Conservation (phyloP, 225 moss, liverwort and hornwort genomes). For the Pseudoscleropodium purum region DNA sequence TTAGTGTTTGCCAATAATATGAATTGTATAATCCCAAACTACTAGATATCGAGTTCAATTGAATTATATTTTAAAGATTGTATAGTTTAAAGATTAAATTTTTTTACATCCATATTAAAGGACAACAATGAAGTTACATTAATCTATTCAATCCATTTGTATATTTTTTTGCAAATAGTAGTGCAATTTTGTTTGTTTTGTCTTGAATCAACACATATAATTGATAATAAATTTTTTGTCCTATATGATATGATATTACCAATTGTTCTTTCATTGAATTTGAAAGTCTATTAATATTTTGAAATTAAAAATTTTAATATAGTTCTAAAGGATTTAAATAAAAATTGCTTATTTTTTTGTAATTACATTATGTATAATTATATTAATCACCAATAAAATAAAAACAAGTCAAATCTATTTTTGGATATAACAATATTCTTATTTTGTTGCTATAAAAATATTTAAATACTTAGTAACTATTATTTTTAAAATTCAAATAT, state of each 20-base stretch:
- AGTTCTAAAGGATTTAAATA: not conserved
- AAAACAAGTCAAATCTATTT: no score
- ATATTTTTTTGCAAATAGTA: no score
- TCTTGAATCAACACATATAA: not conserved
- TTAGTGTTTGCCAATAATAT: accelerated
- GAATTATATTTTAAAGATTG: not conserved
- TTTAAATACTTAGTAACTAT: accelerated
- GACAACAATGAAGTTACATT: not conserved
- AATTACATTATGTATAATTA: no score
- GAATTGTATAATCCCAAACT: accelerated
- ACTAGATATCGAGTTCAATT: not conserved
- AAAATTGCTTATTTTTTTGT: no score
- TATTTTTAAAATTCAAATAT: not conserved
- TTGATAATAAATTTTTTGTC: not conserved
- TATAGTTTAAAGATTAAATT: accelerated
- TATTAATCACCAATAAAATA: no score
- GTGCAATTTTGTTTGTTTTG: not conserved
- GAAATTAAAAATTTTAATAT: not conserved
- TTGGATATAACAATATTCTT: no score
- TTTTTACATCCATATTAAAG: not conserved
- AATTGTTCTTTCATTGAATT: not conserved
- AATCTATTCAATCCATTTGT: not conserved
- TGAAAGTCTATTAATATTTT: not conserved
- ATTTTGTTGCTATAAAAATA: not conserved
- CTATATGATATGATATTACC: not conserved